These are phyloP conservation scores for Rhododendron griersonianum DNA, from an alignment of 148 eudicot species.

Conservation along the genomic window DNA sequence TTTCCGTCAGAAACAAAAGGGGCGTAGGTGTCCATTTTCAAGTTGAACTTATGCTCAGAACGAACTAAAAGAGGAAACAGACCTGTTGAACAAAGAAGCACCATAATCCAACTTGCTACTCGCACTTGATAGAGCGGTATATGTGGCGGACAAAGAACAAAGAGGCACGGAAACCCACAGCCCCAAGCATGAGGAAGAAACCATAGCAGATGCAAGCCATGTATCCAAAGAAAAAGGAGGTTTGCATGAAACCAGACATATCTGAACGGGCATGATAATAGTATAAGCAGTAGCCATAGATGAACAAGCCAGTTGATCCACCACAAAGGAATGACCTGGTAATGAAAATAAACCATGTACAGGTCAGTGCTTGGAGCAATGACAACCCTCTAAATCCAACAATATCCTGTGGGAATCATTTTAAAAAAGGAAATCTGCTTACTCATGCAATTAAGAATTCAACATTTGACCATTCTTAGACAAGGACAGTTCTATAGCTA, in stretches of 20 bases:
- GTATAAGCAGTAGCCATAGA: conserved; percentile 38
- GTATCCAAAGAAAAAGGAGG: conserved; percentile 40
- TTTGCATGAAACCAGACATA: conserved; percentile 44
- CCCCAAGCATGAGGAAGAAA: conserved; percentile 42
- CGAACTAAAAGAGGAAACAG: background rate
- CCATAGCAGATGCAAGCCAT: conserved; percentile 48
- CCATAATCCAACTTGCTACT: background rate
- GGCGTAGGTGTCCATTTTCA: background rate
- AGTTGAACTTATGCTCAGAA: background rate
- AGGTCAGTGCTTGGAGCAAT: background rate
- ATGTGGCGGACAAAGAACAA: conserved; percentile 41
- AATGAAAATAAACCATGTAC: background rate
- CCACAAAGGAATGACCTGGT: conserved; percentile 43
- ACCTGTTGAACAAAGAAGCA: background rate
- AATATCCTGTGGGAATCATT: background rate
- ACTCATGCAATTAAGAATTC: background rate
- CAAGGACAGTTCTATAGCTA: background rate
- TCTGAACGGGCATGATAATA: conserved; percentile 36
- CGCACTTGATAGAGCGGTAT: conserved; percentile 40
- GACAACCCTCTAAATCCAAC: background rate
- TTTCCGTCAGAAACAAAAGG: background rate
- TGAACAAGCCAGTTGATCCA: conserved; percentile 42
- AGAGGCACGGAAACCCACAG: conserved; percentile 39
- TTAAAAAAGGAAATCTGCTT: background rate
- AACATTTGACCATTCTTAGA: background rate